Conservation (phyloP, 129 eudicot genomes). For the Saposhnikovia divaricata region DNA sequence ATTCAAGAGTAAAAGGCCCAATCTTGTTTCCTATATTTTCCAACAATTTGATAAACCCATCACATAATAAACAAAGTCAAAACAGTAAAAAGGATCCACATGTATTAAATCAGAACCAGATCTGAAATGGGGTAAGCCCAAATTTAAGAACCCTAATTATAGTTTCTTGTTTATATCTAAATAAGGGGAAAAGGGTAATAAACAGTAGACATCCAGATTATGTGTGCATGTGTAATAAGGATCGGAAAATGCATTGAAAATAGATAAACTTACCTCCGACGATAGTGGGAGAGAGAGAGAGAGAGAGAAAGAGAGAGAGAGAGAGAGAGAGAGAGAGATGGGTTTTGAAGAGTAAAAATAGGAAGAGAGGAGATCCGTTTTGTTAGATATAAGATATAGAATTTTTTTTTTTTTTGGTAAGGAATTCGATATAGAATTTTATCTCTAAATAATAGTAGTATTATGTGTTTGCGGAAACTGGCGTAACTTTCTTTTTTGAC, state of each 20-base stretch:
- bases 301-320: neutral
- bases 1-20: neutral
- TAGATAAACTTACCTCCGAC: constrained; percentile 11
- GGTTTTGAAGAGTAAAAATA: constrained; percentile 5
- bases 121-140: constrained; percentile 1
- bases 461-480: no score
- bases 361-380: neutral
- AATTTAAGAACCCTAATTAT: constrained; percentile 14
- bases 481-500: no score
- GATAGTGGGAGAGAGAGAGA: constrained; percentile 1
- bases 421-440: no score
- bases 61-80: neutral
- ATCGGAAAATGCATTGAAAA: constrained; percentile 9
- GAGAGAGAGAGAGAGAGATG: neutral
- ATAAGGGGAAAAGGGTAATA: neutral
- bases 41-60: neutral
- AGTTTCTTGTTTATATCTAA: neutral
- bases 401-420: no score
- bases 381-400: no score
- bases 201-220: neutral
- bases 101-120: neutral
- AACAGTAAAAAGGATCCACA: neutral
- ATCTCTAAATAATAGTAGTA: no score
- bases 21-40: neutral
- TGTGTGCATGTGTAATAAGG: neutral